phyloP scores from a whole-genome alignment of 1,284 basidiomycete genomes.

The Crepidotus sp. region DNA sequence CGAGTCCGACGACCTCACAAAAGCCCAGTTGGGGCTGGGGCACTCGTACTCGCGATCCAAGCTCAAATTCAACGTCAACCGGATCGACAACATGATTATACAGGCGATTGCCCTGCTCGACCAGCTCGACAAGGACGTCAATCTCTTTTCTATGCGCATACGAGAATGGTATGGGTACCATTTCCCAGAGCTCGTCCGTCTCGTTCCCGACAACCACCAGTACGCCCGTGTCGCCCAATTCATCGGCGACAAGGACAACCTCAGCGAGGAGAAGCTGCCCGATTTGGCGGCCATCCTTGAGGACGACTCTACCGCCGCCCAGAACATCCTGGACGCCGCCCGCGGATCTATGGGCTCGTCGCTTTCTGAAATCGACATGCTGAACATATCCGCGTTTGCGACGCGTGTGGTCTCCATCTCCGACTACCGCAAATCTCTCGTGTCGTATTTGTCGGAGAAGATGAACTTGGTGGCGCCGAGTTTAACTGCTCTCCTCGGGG shows the following conservation, averaged over 20 bases:
- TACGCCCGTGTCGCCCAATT: constrained; percentile 86
- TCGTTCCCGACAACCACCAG: constrained; percentile 93
- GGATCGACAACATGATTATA: constrained; percentile 99
- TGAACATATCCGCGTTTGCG: constrained; percentile 94
- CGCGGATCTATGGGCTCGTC: constrained; percentile 93
- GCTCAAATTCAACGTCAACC: constrained; percentile 99
- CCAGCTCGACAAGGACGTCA: constrained; percentile 99
- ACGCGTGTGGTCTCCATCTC: constrained; percentile 86
- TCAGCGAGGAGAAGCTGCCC: constrained; percentile 70
- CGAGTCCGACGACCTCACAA: constrained; percentile 81
- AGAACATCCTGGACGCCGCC: constrained; percentile 92
- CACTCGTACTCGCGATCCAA: constrained; percentile 98
- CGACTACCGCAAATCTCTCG: constrained; percentile 89
- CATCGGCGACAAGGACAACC: constrained; percentile 84
- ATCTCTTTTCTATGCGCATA: constrained; percentile 97
- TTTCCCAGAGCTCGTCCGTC: constrained; percentile 93
- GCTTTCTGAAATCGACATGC: constrained; percentile 89
- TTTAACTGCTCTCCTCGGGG: constrained; percentile 88
- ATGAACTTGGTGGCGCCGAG: constrained; percentile 98
- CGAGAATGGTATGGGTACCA: constrained; percentile 99
- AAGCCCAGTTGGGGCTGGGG: constrained; percentile 94
- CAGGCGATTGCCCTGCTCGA: constrained; percentile 98
- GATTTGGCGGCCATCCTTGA: constrained; percentile 80
- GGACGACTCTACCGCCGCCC: constrained; percentile 81
- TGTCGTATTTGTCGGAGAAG: constrained; percentile 89